Conservation (phyloP, 768 basidiomycete genomes). For the Tulasnella sp. region DNA sequence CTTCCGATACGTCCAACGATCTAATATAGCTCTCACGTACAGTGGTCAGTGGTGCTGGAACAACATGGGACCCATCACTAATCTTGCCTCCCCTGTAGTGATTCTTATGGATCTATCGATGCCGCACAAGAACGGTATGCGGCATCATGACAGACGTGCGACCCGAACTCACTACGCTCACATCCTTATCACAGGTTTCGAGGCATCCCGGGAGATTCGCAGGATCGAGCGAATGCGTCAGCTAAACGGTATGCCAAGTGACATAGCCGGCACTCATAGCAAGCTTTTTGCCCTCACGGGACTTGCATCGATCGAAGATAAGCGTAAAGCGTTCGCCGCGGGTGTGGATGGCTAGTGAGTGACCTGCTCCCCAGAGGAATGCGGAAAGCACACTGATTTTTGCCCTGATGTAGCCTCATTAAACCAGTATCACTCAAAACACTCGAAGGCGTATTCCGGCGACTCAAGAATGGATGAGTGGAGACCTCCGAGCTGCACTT, state of each 20-base stretch:
- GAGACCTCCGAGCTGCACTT: too few relatives aligned
- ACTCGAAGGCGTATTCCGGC: conserved; percentile 31
- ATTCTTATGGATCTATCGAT: conserved; percentile 87
- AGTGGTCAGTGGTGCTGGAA: conserved; percentile 12
- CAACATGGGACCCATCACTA: too few relatives aligned
- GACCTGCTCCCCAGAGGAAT: not conserved
- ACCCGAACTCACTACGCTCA: too few relatives aligned
- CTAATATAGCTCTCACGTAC: conserved; percentile 11
- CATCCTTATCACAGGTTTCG: conserved; percentile 49
- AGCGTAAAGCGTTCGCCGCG: conserved; percentile 78
- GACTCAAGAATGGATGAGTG: not conserved
- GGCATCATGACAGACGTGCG: not conserved
- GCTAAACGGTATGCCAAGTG: conserved; percentile 25
- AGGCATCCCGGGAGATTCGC: conserved; percentile 76
- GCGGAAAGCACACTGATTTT: conserved; percentile 3
- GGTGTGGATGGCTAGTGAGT: conserved; percentile 94
- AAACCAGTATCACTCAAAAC: conserved; percentile 93
- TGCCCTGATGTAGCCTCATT: conserved; percentile 48
- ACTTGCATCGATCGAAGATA: conserved; percentile 88
- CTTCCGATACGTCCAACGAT: not conserved
- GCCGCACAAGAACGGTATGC: conserved; percentile 77
- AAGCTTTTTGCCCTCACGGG: conserved; percentile 81
- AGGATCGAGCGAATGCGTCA: conserved; percentile 47
- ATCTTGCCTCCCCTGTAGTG: conserved; percentile 33
- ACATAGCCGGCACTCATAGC: conserved; percentile 15